phyloP scores from a whole-genome alignment of 805 yeast species.

The Priceomyces carsonii region DNA sequence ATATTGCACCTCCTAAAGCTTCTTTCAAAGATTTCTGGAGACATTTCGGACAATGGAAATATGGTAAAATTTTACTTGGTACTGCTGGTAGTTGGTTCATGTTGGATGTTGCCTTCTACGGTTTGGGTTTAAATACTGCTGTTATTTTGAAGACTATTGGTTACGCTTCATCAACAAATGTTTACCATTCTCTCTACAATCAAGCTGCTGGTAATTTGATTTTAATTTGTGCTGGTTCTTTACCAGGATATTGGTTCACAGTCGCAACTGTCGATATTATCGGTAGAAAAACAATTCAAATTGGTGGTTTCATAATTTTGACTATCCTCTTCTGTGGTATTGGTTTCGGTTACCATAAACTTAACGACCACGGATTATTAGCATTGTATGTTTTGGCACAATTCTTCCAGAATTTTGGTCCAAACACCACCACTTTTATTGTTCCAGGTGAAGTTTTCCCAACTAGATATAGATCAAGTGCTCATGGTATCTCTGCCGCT shows the following conservation, averaged over 20 bases:
- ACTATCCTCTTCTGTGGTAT: conserved; percentile 74
- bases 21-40: conserved; percentile 67
- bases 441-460: conserved; percentile 93
- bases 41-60: conserved; percentile 86
- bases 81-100: conserved; percentile 92
- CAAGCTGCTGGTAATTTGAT: conserved; percentile 90
- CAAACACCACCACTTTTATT: conserved; percentile 88
- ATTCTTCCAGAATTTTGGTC: conserved; percentile 90
- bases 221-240: conserved; percentile 90
- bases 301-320: conserved; percentile 70
- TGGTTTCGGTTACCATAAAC: conserved; percentile 80
- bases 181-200: conserved; percentile 70
- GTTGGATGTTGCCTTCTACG: conserved; percentile 89
- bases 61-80: conserved; percentile 80
- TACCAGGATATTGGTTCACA: conserved; percentile 91
- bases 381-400: conserved; percentile 80
- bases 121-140: conserved; percentile 82
- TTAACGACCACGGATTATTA: conserved; percentile 64
- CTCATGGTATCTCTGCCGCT: conserved; percentile 94
- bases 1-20: conserved; percentile 72
- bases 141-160: conserved; percentile 81
- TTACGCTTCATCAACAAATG: conserved; percentile 69
- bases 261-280: conserved; percentile 77
- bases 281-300: conserved; percentile 85
- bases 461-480: conserved; percentile 93